phyloP scores from a whole-genome alignment of 75 land plant species.

The Selaginella moellendorffii region DNA sequence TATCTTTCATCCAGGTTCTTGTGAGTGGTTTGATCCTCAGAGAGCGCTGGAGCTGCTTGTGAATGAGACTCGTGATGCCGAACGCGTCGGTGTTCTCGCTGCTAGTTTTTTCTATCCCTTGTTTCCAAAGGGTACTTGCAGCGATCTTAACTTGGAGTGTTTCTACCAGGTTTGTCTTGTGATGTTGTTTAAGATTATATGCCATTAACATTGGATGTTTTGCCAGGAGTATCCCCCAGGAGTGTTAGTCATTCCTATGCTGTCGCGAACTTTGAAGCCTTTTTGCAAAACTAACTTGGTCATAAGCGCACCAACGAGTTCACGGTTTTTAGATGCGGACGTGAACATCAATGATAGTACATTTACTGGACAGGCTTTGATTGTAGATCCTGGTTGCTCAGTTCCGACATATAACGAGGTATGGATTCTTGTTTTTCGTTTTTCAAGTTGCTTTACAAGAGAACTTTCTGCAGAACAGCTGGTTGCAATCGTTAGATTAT shows the following conservation, averaged over 20 bases:
- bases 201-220: not conserved
- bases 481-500: constrained; percentile 33
- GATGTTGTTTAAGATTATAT: not conserved
- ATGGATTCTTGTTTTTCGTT: not conserved
- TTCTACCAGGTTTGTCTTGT: constrained; percentile 1
- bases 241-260: constrained; percentile 54
- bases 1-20: not conserved
- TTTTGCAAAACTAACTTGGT: constrained; percentile 79
- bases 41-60: constrained; percentile 15
- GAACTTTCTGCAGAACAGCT: constrained; percentile 36
- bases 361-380: constrained; percentile 42
- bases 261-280: constrained; percentile 55
- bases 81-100: constrained; percentile 26
- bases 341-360: constrained; percentile 14
- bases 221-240: constrained; percentile 88
- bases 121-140: constrained; percentile 16
- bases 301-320: constrained; percentile 35
- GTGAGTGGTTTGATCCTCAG: constrained; percentile 16
- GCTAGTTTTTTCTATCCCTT: constrained; percentile 16
- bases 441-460: not conserved
- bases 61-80: not conserved
- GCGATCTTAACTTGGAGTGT: constrained; percentile 11
- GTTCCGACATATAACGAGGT: constrained; percentile 19
- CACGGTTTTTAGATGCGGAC: not conserved
- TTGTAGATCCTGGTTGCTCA: constrained; percentile 83